A percentile compares a stretch with the other conserved stretches of the same genome.
These are phyloP conservation scores for Pseudocercospora vitis DNA, from an alignment of 2,329 filamentous ascomycete species.

Conservation along the genomic window DNA sequence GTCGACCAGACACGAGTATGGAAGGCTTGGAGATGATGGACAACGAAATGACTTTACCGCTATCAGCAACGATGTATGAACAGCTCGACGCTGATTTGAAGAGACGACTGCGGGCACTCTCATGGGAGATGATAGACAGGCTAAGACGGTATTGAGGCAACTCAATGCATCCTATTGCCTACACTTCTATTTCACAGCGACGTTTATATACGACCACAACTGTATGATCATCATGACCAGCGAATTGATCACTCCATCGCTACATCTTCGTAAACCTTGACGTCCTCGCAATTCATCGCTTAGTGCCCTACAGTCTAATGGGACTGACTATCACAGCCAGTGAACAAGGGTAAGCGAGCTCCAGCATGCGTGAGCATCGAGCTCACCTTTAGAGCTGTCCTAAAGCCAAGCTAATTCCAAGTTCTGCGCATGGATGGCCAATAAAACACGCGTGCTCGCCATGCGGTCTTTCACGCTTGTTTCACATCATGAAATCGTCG, in stretches of 20 bases:
- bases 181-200: background rate
- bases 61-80: slow-evolving; percentile 1
- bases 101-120: slow-evolving; percentile 4
- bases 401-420: background rate
- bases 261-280: too few species aligned
- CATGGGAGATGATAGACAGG: slow-evolving; percentile 8
- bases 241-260: background rate
- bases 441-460: background rate
- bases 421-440: background rate
- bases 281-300: too few species aligned
- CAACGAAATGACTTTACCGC: background rate
- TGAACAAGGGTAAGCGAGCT: too few species aligned
- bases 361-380: too few species aligned
- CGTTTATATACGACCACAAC: background rate
- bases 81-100: slow-evolving; percentile 5
- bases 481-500: too few species aligned
- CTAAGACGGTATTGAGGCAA: background rate
- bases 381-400: too few species aligned
- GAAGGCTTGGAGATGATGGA: background rate
- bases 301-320: too few species aligned
- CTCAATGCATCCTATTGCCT: background rate
- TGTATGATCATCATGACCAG: background rate
- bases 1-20: background rate
- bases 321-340: too few species aligned
- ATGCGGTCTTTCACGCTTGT: too few species aligned